Percentiles rank a stretch among this genome's conserved stretches.
Evolutionary conservation across 2,329 filamentous ascomycete species (phyloP).

Genomic region (Epichloe sibirici): DNA sequence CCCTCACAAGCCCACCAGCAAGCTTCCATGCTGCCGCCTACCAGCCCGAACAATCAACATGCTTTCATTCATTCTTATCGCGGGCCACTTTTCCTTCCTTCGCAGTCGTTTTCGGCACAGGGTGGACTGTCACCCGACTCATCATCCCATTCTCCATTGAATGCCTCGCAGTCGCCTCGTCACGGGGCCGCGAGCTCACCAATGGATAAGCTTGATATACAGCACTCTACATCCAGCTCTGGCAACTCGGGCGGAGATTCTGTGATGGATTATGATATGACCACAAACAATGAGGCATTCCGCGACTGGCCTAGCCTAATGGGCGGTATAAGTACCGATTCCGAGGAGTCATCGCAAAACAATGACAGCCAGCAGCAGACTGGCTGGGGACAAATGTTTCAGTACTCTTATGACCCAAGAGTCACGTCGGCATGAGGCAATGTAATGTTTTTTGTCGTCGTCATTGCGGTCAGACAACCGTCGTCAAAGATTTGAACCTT

Average conservation of each 20-base stretch:
- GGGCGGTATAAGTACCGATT: conserved; percentile 22
- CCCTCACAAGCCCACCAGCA: conserved; percentile 20
- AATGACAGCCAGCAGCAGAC: background rate
- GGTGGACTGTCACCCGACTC: conserved; percentile 21
- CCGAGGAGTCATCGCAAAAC: conserved; percentile 14
- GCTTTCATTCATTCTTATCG: conserved; percentile 20
- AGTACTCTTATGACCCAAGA: conserved; percentile 4
- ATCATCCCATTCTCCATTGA: conserved; percentile 20
- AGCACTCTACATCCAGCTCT: conserved; percentile 17
- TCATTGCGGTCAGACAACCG: background rate
- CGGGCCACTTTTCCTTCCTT: conserved; percentile 21
- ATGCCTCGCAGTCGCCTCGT: conserved; percentile 18
- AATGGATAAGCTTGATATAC: conserved; percentile 22
- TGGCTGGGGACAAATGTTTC: conserved; percentile 4
- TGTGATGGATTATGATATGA: conserved; percentile 30
- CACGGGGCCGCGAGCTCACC: conserved; percentile 16
- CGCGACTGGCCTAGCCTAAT: conserved; percentile 30
- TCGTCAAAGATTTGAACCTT: background rate
- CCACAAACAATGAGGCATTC: conserved; percentile 21
- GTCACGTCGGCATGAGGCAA: conserved; percentile 2
- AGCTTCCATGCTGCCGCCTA: conserved; percentile 13
- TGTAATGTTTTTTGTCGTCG: background rate
- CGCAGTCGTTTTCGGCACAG: conserved; percentile 17
- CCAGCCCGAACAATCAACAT: conserved; percentile 12
- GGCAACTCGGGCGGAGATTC: conserved; percentile 14